Conservation (phyloP, 2,329 filamentous ascomycete species). For the Pseudocercospora pini-densiflorae region DNA sequence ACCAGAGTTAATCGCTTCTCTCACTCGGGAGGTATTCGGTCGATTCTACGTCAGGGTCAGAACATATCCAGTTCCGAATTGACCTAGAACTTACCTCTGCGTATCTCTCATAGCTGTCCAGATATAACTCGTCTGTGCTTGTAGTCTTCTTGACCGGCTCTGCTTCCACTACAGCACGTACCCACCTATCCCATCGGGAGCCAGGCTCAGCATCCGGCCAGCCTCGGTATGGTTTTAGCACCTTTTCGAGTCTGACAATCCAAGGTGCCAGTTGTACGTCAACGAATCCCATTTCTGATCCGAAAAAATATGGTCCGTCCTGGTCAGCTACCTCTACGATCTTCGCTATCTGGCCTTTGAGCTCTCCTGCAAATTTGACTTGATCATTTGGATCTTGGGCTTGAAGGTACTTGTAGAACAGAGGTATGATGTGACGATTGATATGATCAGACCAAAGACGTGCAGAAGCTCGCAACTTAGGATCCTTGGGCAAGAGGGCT, state of each 20-base stretch:
- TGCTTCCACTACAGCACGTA: constrained; percentile 69
- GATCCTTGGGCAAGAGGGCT: constrained; percentile 67
- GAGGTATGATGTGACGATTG: constrained; percentile 75
- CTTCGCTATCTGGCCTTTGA: constrained; percentile 69
- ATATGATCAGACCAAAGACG: constrained; percentile 83
- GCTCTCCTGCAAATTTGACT: constrained; percentile 60
- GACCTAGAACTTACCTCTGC: constrained; percentile 46
- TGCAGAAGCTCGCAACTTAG: constrained; percentile 72
- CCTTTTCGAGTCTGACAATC: constrained; percentile 68
- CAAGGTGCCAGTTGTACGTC: constrained; percentile 79
- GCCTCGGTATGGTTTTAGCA: constrained; percentile 66
- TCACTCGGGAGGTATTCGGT: constrained; percentile 62
- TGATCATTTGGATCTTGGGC: constrained; percentile 65
- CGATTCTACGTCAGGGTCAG: constrained; percentile 48
- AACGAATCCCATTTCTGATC: constrained; percentile 64
- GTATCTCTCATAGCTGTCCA: constrained; percentile 70
- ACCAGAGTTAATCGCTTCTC: constrained; percentile 64
- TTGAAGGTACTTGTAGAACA: constrained; percentile 75
- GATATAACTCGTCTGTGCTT: constrained; percentile 67
- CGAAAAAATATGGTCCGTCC: constrained; percentile 72
- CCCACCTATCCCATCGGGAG: constrained; percentile 70
- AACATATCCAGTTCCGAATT: not conserved
- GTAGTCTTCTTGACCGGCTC: constrained; percentile 68
- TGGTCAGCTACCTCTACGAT: constrained; percentile 61
- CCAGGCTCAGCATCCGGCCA: constrained; percentile 69